Evolutionary conservation across 2,329 filamentous ascomycete genomes (phyloP).

Genomic region (Ceratocystis lukuohia): DNA sequence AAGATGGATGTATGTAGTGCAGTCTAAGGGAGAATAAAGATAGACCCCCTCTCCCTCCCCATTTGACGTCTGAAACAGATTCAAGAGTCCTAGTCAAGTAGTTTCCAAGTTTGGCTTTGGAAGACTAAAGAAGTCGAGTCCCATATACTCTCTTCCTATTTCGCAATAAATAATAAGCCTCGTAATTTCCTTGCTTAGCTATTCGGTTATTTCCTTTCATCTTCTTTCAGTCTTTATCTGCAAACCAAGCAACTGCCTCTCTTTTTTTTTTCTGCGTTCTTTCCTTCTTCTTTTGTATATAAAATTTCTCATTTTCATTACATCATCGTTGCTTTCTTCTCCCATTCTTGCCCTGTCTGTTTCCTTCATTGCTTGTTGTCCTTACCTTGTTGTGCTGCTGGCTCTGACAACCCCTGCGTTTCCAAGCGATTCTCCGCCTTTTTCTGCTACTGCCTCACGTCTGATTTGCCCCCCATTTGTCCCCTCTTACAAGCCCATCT

Average conservation of each 20-base stretch:
- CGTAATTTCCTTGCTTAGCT: background rate
- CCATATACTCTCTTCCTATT: background rate
- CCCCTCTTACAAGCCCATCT: background rate
- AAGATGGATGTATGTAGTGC: background rate
- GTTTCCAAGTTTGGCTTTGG: background rate
- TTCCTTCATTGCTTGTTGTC: background rate
- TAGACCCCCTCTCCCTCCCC: background rate
- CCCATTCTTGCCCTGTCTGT: background rate
- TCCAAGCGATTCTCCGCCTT: constrained; percentile 2
- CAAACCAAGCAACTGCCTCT: background rate
- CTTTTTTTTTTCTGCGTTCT: background rate
- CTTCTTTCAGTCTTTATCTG: background rate
- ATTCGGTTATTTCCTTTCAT: background rate
- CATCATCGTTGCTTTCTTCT: background rate
- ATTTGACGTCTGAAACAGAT: background rate
- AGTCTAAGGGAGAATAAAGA: background rate
- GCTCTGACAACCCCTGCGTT: background rate
- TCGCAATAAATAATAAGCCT: background rate
- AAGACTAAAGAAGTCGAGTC: background rate
- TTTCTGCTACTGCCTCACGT: constrained; percentile 3
- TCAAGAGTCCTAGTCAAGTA: background rate
- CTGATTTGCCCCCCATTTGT: constrained; percentile 1
- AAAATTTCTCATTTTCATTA: background rate
- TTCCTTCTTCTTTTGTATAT: background rate
- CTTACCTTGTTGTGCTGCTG: background rate